A percentile compares a stretch with the other conserved stretches of the same genome.
Conservation (phyloP, 2,329 filamentous ascomycete genomes). For the Cadophora gregata region DNA sequence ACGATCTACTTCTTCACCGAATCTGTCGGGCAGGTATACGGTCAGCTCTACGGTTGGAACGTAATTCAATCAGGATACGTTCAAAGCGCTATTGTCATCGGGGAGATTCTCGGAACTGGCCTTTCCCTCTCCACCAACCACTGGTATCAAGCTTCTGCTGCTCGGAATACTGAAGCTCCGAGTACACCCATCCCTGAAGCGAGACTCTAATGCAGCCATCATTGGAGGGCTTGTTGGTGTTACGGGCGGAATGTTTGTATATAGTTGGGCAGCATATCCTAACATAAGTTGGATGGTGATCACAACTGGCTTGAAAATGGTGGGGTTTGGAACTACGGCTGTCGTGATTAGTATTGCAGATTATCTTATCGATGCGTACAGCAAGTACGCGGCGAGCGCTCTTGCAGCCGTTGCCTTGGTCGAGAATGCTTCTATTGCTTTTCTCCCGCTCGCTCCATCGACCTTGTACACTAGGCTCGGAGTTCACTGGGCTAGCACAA, state of each 20-base stretch:
- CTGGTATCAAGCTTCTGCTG: slow-evolving; percentile 19
- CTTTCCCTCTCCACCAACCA: slow-evolving; percentile 24
- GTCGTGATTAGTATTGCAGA: slow-evolving; percentile 64
- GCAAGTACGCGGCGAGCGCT: slow-evolving; percentile 61
- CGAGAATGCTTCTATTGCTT: slow-evolving; percentile 51
- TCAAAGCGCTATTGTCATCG: slow-evolving; percentile 23
- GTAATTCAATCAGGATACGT: slow-evolving; percentile 53
- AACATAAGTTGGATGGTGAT: slow-evolving; percentile 59
- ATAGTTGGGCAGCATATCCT: slow-evolving; percentile 58
- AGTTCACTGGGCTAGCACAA: slow-evolving; percentile 50
- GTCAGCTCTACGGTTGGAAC: slow-evolving; percentile 63
- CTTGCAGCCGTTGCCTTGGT: slow-evolving; percentile 57
- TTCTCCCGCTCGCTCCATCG: slow-evolving; percentile 49
- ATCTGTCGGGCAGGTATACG: slow-evolving; percentile 65
- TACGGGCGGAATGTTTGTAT: slow-evolving; percentile 60
- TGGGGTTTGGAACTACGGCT: slow-evolving; percentile 56
- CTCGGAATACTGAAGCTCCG: slow-evolving; percentile 9
- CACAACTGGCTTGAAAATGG: slow-evolving; percentile 50
- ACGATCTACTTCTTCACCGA: slow-evolving; percentile 27
- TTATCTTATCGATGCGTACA: slow-evolving; percentile 62
- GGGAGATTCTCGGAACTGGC: slow-evolving; percentile 23
- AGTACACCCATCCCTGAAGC: slow-evolving; percentile 39
- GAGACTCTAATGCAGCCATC: slow-evolving; percentile 55
- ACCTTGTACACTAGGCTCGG: slow-evolving; percentile 46
- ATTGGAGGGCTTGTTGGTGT: slow-evolving; percentile 44